Evolutionary conservation across 768 basidiomycete genomes (phyloP).

Genomic region (Collybia nuda): DNA sequence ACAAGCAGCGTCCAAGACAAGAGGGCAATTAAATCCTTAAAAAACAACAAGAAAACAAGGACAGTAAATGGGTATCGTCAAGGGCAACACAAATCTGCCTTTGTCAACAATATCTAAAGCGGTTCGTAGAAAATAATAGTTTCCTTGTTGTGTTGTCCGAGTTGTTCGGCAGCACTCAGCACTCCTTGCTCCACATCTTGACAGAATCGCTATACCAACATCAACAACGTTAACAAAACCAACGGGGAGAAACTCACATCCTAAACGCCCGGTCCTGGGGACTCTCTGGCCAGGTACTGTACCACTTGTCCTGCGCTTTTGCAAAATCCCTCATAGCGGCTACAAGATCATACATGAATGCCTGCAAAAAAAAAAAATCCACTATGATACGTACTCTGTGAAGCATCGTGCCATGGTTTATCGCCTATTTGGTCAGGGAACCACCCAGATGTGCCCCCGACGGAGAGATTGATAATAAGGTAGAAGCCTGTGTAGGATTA

Average conservation of each 20-base stretch:
- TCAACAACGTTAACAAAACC: constrained; percentile 15
- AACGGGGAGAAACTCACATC: constrained; percentile 46
- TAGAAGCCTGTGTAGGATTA: constrained; percentile 61
- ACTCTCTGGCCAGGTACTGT: constrained; percentile 64
- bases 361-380: neutral
- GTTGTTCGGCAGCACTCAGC: constrained; percentile 23
- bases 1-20: too few relatives aligned
- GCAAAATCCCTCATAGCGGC: constrained; percentile 77
- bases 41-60: too few relatives aligned
- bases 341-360: constrained; percentile 2
- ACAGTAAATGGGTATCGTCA: too few relatives aligned
- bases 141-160: too few relatives aligned
- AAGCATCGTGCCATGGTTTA: constrained; percentile 78
- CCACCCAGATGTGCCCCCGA: constrained; percentile 85
- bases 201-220: constrained; percentile 11
- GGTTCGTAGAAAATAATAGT: too few relatives aligned
- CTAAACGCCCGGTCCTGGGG: constrained; percentile 64
- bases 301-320: constrained; percentile 60
- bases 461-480: constrained; percentile 72
- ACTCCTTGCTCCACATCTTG: constrained; percentile 22
- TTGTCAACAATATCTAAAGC: too few relatives aligned
- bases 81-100: too few relatives aligned
- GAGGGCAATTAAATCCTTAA: too few relatives aligned
- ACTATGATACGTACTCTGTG: constrained; percentile 37
- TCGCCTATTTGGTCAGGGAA: constrained; percentile 78